These are phyloP conservation scores for Penicillium sclerotiorum DNA, from an alignment of 2,329 filamentous ascomycete genomes.

Conservation along the genomic window DNA sequence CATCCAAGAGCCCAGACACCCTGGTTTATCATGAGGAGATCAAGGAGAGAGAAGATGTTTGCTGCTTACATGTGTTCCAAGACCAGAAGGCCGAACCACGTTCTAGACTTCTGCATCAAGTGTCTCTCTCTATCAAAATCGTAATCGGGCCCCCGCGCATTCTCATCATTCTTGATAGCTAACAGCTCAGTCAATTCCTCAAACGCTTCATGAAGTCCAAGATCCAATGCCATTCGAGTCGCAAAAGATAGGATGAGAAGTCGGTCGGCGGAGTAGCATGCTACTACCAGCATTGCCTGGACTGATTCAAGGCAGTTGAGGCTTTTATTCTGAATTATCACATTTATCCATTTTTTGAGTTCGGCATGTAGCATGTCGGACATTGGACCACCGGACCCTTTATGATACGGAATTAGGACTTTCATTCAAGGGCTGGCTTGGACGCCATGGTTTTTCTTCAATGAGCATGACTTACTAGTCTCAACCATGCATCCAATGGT, in stretches of 20 bases:
- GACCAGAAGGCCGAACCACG: constrained; percentile 58
- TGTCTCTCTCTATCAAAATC: constrained; percentile 21
- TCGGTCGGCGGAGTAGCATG: constrained; percentile 57
- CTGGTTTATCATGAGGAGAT: background rate
- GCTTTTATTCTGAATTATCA: constrained; percentile 46
- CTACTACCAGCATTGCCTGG: constrained; percentile 55
- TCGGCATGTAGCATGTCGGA: constrained; percentile 51
- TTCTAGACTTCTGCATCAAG: constrained; percentile 49
- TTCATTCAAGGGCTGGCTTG: background rate
- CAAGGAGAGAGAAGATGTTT: background rate
- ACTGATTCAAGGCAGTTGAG: constrained; percentile 52
- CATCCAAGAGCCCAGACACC: too few relatives aligned
- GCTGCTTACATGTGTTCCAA: constrained; percentile 56
- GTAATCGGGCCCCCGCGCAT: constrained; percentile 11
- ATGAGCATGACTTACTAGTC: constrained; percentile 19
- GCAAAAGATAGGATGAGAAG: constrained; percentile 55
- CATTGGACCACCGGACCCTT: constrained; percentile 33
- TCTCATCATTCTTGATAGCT: constrained; percentile 28
- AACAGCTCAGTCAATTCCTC: constrained; percentile 40
- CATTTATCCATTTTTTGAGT: constrained; percentile 49
- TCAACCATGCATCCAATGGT: constrained; percentile 55
- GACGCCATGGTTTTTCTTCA: too few relatives aligned
- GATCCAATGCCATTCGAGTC: constrained; percentile 54
- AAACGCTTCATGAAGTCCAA: constrained; percentile 50
- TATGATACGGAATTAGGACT: too few relatives aligned